Evolutionary conservation across 495 filamentous ascomycete genomes (phyloP).

Genomic region (Achaetomiella virescens): DNA sequence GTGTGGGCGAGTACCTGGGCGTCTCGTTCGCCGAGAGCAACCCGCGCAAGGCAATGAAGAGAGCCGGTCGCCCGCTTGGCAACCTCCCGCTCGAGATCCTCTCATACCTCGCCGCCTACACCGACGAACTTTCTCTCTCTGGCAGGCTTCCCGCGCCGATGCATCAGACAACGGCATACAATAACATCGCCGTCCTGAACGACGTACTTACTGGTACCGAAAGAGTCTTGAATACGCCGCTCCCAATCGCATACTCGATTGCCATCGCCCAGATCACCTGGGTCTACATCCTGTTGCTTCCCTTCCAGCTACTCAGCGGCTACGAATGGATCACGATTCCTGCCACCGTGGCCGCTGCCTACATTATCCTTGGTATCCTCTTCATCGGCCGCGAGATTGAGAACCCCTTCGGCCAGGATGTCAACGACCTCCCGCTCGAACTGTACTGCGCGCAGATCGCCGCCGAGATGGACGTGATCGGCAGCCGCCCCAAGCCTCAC

Average conservation of each 20-base stretch:
- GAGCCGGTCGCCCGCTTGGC: conserved; percentile 55
- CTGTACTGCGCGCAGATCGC: conserved; percentile 66
- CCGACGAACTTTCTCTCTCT: conserved; percentile 50
- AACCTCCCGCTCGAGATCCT: conserved; percentile 76
- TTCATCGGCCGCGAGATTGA: conserved; percentile 83
- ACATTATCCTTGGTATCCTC: conserved; percentile 86
- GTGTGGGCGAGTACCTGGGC: conserved; percentile 61
- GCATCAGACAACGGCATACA: conserved; percentile 47
- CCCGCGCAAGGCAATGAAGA: conserved; percentile 65
- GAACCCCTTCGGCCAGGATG: conserved; percentile 81
- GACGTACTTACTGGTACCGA: conserved; percentile 71
- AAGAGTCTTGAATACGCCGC: conserved; percentile 75
- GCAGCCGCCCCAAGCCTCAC: conserved; percentile 49
- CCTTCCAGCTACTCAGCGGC: conserved; percentile 66
- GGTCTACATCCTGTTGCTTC: conserved; percentile 76
- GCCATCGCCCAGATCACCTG: conserved; percentile 82
- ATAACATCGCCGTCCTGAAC: conserved; percentile 54
- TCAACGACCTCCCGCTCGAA: conserved; percentile 80
- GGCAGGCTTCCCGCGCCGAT: conserved; percentile 48
- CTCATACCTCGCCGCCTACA: conserved; percentile 61
- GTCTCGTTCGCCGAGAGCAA: conserved; percentile 65
- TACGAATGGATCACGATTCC: conserved; percentile 81
- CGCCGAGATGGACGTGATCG: conserved; percentile 68
- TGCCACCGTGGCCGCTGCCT: conserved; percentile 68
- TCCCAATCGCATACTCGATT: conserved; percentile 80